Percentiles rank a stretch among this genome's conserved stretches.
These are phyloP conservation scores for Epichloe sp. DNA, from an alignment of 2,329 filamentous ascomycete species.

Conservation along the genomic window DNA sequence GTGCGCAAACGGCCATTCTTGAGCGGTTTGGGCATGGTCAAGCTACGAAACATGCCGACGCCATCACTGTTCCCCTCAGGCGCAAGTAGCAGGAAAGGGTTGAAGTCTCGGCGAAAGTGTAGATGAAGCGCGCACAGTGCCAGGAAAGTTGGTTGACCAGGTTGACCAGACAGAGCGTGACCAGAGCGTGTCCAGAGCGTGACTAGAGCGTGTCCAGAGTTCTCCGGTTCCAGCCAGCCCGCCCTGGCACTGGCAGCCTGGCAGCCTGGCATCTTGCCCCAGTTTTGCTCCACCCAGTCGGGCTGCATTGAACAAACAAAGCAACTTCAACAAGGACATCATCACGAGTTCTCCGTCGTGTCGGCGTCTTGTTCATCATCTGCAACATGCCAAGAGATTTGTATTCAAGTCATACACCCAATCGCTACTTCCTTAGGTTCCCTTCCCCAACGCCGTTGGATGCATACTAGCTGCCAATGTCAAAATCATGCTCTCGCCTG, in stretches of 20 bases:
- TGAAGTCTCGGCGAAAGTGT: background rate
- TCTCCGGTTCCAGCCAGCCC: too few relatives aligned
- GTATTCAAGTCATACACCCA: background rate
- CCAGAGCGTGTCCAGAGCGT: too few relatives aligned
- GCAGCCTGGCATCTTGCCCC: too few relatives aligned
- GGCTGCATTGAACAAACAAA: too few relatives aligned
- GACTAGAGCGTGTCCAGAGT: too few relatives aligned
- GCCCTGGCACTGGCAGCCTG: too few relatives aligned
- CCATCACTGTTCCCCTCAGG: conserved; percentile 14
- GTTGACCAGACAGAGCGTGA: too few relatives aligned
- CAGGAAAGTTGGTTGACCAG: too few relatives aligned
- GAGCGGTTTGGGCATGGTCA: conserved; percentile 4
- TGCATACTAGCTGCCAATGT: background rate
- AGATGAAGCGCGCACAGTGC: background rate
- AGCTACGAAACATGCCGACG: conserved; percentile 14
- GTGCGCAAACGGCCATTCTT: conserved; percentile 4
- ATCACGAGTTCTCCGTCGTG: background rate
- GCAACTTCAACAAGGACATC: too few relatives aligned
- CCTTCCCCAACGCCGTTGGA: background rate
- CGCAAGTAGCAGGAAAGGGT: background rate
- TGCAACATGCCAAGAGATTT: background rate
- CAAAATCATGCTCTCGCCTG: background rate
- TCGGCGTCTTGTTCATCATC: background rate
- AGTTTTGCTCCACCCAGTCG: too few relatives aligned
- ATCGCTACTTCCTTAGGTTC: background rate